phyloP scores from a whole-genome alignment of 495 filamentous ascomycete genomes.

The Aspergillus homomorphus region DNA sequence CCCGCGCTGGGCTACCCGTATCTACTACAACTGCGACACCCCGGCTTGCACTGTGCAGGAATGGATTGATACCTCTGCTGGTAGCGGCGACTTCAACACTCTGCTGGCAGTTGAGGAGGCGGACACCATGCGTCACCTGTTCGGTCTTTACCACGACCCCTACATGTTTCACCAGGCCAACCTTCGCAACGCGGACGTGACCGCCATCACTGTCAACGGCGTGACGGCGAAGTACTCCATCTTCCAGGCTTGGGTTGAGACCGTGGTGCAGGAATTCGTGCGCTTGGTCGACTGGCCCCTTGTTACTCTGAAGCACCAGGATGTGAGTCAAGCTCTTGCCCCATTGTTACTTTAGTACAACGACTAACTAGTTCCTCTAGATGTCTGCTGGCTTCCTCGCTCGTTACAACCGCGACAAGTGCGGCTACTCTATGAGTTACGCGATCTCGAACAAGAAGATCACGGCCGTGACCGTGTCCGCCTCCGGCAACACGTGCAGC shows the following conservation, averaged over 20 bases:
- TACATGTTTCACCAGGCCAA: slow-evolving; percentile 59
- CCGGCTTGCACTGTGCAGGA: slow-evolving; percentile 54
- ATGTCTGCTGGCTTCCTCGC: slow-evolving; percentile 50
- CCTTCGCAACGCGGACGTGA: slow-evolving; percentile 49
- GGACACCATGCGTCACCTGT: slow-evolving; percentile 54
- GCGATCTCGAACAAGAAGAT: slow-evolving; percentile 43
- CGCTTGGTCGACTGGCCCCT: slow-evolving; percentile 59
- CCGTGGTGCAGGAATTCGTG: slow-evolving; percentile 53
- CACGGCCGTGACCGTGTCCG: slow-evolving; percentile 49
- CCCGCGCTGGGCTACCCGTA: slow-evolving; percentile 60
- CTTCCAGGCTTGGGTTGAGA: slow-evolving; percentile 62
- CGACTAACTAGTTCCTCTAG: slow-evolving; percentile 14
- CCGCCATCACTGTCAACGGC: slow-evolving; percentile 50
- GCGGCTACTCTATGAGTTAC: slow-evolving; percentile 49
- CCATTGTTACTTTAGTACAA: background rate
- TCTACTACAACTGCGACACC: slow-evolving; percentile 63
- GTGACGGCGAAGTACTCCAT: slow-evolving; percentile 48
- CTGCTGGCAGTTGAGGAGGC: slow-evolving; percentile 48
- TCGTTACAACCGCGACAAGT: slow-evolving; percentile 54
- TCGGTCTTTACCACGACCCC: slow-evolving; percentile 51
- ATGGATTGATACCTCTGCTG: slow-evolving; percentile 59
- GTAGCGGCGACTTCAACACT: slow-evolving; percentile 45
- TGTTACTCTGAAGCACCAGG: slow-evolving; percentile 52
- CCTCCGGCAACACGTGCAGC: slow-evolving; percentile 49
- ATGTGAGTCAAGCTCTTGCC: slow-evolving; percentile 25